Conservation (phyloP, 2,329 filamentous ascomycete species). For the Nannizzia gypsea region DNA sequence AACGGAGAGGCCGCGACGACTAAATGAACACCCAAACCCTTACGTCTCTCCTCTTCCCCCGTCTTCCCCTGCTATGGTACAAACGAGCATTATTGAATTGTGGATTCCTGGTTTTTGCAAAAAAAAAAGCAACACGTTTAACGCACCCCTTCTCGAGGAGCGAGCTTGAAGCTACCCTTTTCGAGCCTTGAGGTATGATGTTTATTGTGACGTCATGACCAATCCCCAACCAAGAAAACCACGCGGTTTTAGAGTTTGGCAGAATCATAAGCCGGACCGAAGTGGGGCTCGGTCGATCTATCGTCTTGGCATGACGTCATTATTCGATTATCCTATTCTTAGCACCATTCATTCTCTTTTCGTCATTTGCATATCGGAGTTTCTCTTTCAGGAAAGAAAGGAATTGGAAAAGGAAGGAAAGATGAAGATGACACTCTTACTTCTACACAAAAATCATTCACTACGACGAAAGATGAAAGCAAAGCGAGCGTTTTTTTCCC, state of each 20-base stretch:
- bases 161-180: neutral
- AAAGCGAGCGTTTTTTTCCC: neutral
- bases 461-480: neutral
- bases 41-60: neutral
- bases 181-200: neutral
- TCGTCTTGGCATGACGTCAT: constrained; percentile 1
- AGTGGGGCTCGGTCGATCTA: neutral
- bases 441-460: neutral
- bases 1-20: constrained; percentile 27
- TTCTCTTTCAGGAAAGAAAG: neutral
- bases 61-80: neutral
- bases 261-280: constrained; percentile 1
- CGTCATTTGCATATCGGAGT: neutral
- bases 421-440: neutral
- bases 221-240: neutral
- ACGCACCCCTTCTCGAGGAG: neutral
- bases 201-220: constrained; percentile 1
- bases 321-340: neutral
- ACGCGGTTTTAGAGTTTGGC: constrained; percentile 2
- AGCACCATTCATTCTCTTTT: neutral
- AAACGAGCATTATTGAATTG: neutral
- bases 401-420: neutral
- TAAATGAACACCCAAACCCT: neutral
- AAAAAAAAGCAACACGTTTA: neutral
- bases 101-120: neutral